phyloP scores from a whole-genome alignment of 2,329 filamentous ascomycete genomes.

The Endoconidiophora laricicola region DNA sequence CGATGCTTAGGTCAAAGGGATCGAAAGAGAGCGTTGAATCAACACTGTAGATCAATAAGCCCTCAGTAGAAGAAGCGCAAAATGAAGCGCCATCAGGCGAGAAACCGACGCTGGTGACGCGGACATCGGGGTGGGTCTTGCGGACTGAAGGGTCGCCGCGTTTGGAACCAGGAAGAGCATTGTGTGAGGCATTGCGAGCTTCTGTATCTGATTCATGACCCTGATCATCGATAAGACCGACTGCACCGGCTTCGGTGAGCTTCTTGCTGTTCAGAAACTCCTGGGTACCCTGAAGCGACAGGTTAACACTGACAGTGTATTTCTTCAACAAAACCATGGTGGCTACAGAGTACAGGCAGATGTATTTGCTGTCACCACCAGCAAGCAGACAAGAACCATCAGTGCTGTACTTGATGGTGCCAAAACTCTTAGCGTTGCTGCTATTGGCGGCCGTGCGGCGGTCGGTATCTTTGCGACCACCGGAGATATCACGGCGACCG shows the following conservation, averaged over 20 bases:
- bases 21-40: constrained; percentile 78
- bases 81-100: constrained; percentile 79
- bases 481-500: constrained; percentile 79
- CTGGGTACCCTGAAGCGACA: constrained; percentile 90
- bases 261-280: constrained; percentile 90
- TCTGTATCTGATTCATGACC: constrained; percentile 36
- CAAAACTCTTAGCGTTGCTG: constrained; percentile 79
- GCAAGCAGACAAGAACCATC: constrained; percentile 84
- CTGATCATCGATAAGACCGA: constrained; percentile 69
- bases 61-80: constrained; percentile 89
- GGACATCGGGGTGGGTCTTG: constrained; percentile 62
- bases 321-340: constrained; percentile 88
- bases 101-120: constrained; percentile 72
- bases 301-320: constrained; percentile 85
- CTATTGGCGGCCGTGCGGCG: constrained; percentile 82
- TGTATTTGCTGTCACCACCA: constrained; percentile 94
- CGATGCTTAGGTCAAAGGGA: constrained; percentile 88
- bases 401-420: constrained; percentile 73
- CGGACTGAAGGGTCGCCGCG: constrained; percentile 65
- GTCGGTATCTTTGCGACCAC: constrained; percentile 75
- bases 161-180: constrained; percentile 70
- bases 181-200: constrained; percentile 73
- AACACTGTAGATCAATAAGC: constrained; percentile 80
- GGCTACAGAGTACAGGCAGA: constrained; percentile 88
- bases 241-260: constrained; percentile 77